Conservation (phyloP, 306 rosid species). For the Potentilla sterilis region DNA sequence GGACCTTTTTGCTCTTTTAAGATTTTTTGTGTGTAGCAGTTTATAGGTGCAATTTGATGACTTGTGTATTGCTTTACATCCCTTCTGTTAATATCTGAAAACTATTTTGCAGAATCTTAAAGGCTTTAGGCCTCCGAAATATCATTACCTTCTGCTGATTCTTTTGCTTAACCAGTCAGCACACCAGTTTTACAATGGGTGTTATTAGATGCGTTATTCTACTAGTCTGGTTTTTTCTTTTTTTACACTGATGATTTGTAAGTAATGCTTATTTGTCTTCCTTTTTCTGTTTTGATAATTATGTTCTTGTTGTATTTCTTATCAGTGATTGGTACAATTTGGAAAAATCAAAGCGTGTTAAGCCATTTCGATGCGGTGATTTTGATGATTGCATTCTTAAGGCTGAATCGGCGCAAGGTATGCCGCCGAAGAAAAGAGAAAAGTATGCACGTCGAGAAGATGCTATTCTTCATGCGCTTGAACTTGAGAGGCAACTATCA, state of each 20-base stretch:
- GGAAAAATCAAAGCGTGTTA: slow-evolving; percentile 97
- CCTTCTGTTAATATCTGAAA: background rate
- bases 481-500: slow-evolving; percentile 70
- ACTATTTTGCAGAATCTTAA: slow-evolving; percentile 1
- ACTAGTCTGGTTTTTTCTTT: background rate
- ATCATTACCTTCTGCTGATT: background rate
- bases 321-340: slow-evolving; percentile 95
- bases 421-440: slow-evolving; percentile 94
- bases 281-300: background rate
- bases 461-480: slow-evolving; percentile 94
- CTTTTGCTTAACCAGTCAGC: slow-evolving; percentile 7
- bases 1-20: background rate
- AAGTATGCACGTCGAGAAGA: slow-evolving; percentile 98
- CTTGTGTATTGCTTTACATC: background rate
- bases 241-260: background rate
- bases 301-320: slow-evolving; percentile 31
- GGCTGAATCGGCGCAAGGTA: slow-evolving; percentile 83
- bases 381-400: slow-evolving; percentile 93
- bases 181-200: background rate
- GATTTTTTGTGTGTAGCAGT: background rate
- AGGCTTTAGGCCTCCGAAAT: background rate
- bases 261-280: background rate
- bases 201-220: background rate
- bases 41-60: background rate
- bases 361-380: slow-evolving; percentile 90